Evolutionary conservation across 805 yeast genomes (phyloP).

Genomic region (Pichia nanzhaoensis): DNA sequence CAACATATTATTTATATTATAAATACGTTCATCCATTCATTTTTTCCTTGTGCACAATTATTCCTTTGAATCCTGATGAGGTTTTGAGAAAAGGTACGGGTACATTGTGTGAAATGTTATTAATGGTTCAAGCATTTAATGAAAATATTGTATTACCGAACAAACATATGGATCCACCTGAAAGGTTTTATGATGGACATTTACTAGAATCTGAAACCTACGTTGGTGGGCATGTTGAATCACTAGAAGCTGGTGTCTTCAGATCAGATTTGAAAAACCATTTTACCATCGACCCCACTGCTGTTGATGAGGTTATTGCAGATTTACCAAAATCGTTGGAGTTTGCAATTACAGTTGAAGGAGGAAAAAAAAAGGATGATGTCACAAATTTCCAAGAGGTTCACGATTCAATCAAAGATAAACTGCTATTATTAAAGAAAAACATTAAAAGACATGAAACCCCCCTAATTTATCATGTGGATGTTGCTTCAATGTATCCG

Average conservation of each 20-base stretch:
- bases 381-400: constrained; percentile 78
- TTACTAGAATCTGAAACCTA: constrained; percentile 91
- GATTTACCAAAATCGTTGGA: constrained; percentile 72
- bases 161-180: constrained; percentile 90
- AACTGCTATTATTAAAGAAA: constrained; percentile 51
- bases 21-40: constrained; percentile 97
- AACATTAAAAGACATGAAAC: constrained; percentile 63
- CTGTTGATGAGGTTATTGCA: constrained; percentile 67
- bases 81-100: constrained; percentile 96
- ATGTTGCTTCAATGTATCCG: constrained; percentile 99
- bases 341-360: constrained; percentile 81
- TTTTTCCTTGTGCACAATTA: constrained; percentile 89
- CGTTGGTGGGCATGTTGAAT: constrained; percentile 98
- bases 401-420: constrained; percentile 45
- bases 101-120: constrained; percentile 93
- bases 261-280: constrained; percentile 75
- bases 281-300: constrained; percentile 74
- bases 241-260: constrained; percentile 96
- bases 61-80: constrained; percentile 96
- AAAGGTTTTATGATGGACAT: constrained; percentile 92
- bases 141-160: constrained; percentile 77
- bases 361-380: constrained; percentile 62
- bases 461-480: constrained; percentile 94
- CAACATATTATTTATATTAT: constrained; percentile 91
- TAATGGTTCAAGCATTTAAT: constrained; percentile 93